Conservation (phyloP, 2,329 filamentous ascomycete genomes). For the Colletotrichum costaricense region DNA sequence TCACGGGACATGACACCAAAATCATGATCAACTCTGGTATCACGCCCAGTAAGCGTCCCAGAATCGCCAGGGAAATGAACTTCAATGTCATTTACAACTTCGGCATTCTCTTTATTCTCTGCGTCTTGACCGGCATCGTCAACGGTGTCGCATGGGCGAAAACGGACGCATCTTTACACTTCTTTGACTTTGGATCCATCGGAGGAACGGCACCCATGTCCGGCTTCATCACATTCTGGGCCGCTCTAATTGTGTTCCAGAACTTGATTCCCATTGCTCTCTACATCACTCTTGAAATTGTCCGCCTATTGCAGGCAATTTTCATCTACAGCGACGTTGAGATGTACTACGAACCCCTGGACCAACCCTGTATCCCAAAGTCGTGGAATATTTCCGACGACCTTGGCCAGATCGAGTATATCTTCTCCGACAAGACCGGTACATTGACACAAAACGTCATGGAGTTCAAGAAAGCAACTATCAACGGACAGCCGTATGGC, state of each 20-base stretch:
- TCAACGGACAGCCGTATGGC: conserved; percentile 96
- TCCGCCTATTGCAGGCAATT: conserved; percentile 90
- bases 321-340: conserved; percentile 97
- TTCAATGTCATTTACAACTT: conserved; percentile 99
- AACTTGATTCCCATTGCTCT: conserved; percentile 98
- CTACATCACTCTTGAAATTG: conserved; percentile 96
- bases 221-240: conserved; percentile 98
- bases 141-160: conserved; percentile 86
- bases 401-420: conserved; percentile 97
- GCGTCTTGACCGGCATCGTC: conserved; percentile 84
- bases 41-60: conserved; percentile 92
- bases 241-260: conserved; percentile 93
- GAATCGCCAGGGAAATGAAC: conserved; percentile 93
- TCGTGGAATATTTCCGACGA: conserved; percentile 99
- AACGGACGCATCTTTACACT: conserved; percentile 78
- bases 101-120: conserved; percentile 88
- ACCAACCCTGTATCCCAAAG: conserved; percentile 96
- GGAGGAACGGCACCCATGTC: conserved; percentile 80
- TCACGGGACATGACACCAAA: conserved; percentile 96
- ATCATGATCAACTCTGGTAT: conserved; percentile 99
- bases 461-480: conserved; percentile 99
- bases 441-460: conserved; percentile 93
- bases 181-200: conserved; percentile 88
- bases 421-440: conserved; percentile 95
- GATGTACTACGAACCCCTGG: conserved; percentile 97